Base-by-base conservation (phyloP, 495 filamentous ascomycete species). In the Talaromyces stipitatus region DNA sequence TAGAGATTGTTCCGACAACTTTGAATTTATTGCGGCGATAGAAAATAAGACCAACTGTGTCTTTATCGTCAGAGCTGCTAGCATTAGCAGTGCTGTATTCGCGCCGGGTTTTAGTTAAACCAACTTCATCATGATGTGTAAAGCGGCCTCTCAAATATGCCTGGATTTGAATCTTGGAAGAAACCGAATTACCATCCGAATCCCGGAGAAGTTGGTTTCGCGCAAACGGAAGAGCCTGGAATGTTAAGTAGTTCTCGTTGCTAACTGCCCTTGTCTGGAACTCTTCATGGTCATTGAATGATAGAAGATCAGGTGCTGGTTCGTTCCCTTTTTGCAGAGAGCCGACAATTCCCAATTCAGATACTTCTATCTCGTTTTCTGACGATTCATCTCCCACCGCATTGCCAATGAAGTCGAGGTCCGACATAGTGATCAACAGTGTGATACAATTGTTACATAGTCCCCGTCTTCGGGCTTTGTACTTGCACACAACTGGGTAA, bases 21-120 rank as follows among this genome's bases (percentile, higher is more conserved):
- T 54, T 54, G 52, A 54, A 54, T 23, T 54, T 54, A 9, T 54
- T 54, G 9, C 52, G 28, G 16, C 52, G 28, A 41, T 54, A 54
- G 28, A 54, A 54, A 20, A 54, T 54, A 12, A 54, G 14, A 23
- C 33, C 52, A 10, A 54, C n/a, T 38, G 20, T 36, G 33, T 54
- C 52, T 10, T 24, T 32, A 3, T 54, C 29, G 12, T 38, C 11
- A 10, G 28, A 14, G 52, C 28, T 20, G 22, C 20, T 36, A 43
- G n/a, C 16, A 36, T 23, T 27, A 2, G 38, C 32, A 5, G 29
- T 11, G 2, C 18, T 18, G 18, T 48, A 20, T 26, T 48, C 14
- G 22, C 14, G 45, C 22, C 20, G 10, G 14, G 24, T 48, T 7
- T 18, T 12, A 12, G 45, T 11, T 48, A 24, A 26, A 23, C 20